Evolutionary conservation across 768 basidiomycete species (phyloP).

Genomic region (Glaciozyma martinii): DNA sequence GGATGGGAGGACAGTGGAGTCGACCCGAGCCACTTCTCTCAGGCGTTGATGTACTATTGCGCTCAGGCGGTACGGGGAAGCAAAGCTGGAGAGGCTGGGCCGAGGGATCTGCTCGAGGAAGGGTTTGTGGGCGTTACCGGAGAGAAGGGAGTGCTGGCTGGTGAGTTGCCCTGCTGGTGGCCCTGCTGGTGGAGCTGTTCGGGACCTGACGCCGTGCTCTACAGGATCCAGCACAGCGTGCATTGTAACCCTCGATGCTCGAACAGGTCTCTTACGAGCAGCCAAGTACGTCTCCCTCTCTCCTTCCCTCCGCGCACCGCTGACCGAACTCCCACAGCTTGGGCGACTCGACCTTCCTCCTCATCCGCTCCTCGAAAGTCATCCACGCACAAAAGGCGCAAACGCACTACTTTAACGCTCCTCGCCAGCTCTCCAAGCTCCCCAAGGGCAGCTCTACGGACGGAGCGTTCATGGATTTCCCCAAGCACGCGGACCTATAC

Average conservation of each 20-base stretch:
- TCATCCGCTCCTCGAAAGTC: conserved; percentile 15
- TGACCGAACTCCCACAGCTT: conserved; percentile 8
- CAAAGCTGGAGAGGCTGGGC: background rate
- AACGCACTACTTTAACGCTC: conserved; percentile 31
- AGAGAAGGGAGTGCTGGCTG: conserved; percentile 20
- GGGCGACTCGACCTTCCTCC: conserved; percentile 23
- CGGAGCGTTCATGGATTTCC: conserved; percentile 24
- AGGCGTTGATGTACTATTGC: conserved; percentile 58
- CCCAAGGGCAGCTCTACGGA: conserved; percentile 1
- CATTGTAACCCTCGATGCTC: conserved; percentile 13
- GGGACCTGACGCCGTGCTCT: too few species aligned
- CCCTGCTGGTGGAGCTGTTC: too few species aligned
- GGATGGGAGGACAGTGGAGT: conserved; percentile 68
- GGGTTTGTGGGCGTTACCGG: conserved; percentile 16
- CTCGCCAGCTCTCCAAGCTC: conserved; percentile 33
- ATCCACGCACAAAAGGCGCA: conserved; percentile 13
- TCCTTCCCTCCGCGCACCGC: background rate
- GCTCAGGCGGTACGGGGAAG: conserved; percentile 2
- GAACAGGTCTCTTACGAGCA: conserved; percentile 16
- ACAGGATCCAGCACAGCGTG: conserved; percentile 26
- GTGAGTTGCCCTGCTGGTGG: conserved; percentile 4
- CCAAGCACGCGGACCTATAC: conserved; percentile 20
- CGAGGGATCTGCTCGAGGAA: conserved; percentile 3
- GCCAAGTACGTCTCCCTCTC: conserved; percentile 14
- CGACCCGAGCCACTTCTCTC: conserved; percentile 82